These are phyloP conservation scores for Kluyveromyces lactis DNA, from an alignment of 805 yeast genomes.

Conservation along the genomic window DNA sequence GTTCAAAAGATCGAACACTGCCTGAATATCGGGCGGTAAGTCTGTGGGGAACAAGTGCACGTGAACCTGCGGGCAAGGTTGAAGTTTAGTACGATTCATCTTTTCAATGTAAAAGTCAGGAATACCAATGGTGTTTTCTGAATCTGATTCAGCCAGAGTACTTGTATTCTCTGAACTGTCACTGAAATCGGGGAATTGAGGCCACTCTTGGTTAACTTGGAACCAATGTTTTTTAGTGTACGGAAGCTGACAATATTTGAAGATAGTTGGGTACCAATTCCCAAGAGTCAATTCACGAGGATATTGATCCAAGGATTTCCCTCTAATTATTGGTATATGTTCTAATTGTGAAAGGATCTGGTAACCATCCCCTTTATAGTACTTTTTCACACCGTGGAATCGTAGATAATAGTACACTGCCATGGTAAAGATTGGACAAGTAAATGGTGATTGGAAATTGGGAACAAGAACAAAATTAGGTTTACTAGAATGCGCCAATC, in stretches of 20 bases:
- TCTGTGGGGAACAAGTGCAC: conserved; percentile 11
- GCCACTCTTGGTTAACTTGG: conserved; percentile 5
- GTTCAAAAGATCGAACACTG: conserved; percentile 18
- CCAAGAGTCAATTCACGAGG: conserved; percentile 25
- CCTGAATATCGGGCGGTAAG: conserved; percentile 21
- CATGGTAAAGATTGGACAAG: conserved; percentile 23
- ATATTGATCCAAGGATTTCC: conserved; percentile 20
- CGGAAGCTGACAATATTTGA: conserved; percentile 25
- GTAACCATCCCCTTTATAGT: conserved; percentile 23
- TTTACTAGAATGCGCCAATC: conserved; percentile 4
- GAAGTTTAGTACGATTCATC: neutral
- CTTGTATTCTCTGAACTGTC: conserved; percentile 1
- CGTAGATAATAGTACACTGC: conserved; percentile 24
- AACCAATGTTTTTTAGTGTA: conserved; percentile 24
- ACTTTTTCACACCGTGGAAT: conserved; percentile 23
- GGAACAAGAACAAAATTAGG: conserved; percentile 1
- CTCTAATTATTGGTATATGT: conserved; percentile 22
- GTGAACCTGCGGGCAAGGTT: neutral
- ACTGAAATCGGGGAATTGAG: neutral
- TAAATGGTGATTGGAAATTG: conserved; percentile 15
- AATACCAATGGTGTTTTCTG: neutral
- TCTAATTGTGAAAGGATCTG: neutral
- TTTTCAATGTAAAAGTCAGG: conserved; percentile 1
- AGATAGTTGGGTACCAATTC: conserved; percentile 20
- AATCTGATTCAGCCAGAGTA: neutral